Evolutionary conservation across 1,284 basidiomycete species (phyloP), one percentile per base, ranked within the genome.

Genomic region (Acaromyces ingoldii): DNA sequence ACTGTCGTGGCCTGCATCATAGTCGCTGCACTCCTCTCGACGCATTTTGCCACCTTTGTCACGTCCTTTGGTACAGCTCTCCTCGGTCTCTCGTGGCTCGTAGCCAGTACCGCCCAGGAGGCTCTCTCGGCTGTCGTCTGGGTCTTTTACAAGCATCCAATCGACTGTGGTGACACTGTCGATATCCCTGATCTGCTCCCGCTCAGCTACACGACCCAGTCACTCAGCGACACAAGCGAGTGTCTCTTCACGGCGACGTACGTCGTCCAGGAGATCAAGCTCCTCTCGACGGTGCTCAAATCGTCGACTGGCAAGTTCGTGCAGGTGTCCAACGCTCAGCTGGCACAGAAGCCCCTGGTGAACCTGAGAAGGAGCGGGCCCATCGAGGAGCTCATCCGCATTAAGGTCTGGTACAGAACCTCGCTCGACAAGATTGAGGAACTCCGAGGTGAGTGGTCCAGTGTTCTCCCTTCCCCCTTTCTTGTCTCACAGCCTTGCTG

Each of bases 61-160:
- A 87, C 88, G 29, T 87, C 86, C 22, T 85, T 88, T 36, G 87
- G 88, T 24, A 88, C 88, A 0, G 79, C 90, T 48, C 80, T 91
- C 52, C 85, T 92, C 44, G 88, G 87, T 74, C 79, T 91, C 41
- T 88, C 87, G 55, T 93, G 89, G 89, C 83, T 93, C 51, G 91
- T 96, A 60, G 88, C 89, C 36, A 80, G 77, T 6, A 80, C 80
- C 49, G 80, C 53, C 39, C 80, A 84, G 50, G 85, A 88, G 76
- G 81, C 88, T 53, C 79, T 87, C 55, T 82, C 83, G 15, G 84
- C 83, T 60, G 87, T 88, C 76, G 87, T 91, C 65, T 91, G 91
- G 80, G 78, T 91, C 28, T 91, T 92, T 77, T 82, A 91, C 70
- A 82, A 82, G 74, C 77, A 90, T 75, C 87, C 88, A 0, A 91